Conservation (phyloP, 176 grass and related monocot species). For the Chloris gayana region DNA sequence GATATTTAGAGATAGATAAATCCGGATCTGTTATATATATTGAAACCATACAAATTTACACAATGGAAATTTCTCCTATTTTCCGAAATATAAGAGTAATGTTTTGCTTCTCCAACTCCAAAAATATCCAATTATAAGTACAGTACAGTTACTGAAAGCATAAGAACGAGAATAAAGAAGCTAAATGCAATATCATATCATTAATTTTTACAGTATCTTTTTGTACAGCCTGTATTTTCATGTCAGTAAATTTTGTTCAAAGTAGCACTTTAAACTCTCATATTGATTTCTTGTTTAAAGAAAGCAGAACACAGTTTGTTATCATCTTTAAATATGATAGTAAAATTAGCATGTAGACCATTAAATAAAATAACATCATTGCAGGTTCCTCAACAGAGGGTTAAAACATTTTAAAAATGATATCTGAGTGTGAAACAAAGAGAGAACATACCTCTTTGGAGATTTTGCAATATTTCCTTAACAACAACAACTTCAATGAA, state of each 20-base stretch:
- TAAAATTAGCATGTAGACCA: neutral
- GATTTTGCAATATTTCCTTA: conserved; percentile 50
- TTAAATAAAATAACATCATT: neutral
- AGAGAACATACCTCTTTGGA: conserved; percentile 48
- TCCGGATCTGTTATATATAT: neutral
- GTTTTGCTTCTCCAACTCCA: neutral
- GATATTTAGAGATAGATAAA: neutral
- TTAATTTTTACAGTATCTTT: neutral
- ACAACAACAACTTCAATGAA: conserved; percentile 58
- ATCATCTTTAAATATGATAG: neutral
- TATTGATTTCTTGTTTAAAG: neutral
- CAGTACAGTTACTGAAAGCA: neutral
- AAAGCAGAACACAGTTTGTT: neutral
- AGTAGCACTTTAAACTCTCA: no score
- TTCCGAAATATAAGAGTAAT: neutral
- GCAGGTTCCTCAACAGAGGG: neutral
- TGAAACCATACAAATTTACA: no score
- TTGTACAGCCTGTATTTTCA: neutral
- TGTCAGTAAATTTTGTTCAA: neutral
- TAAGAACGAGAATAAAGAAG: neutral
- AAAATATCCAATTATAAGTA: neutral
- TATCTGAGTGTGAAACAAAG: neutral
- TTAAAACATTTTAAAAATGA: neutral
- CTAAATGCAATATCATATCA: neutral
- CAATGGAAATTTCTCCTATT: neutral